Base-by-base conservation (phyloP, 192 early-diverging fungal species). In the Coemansia sp. region DNA sequence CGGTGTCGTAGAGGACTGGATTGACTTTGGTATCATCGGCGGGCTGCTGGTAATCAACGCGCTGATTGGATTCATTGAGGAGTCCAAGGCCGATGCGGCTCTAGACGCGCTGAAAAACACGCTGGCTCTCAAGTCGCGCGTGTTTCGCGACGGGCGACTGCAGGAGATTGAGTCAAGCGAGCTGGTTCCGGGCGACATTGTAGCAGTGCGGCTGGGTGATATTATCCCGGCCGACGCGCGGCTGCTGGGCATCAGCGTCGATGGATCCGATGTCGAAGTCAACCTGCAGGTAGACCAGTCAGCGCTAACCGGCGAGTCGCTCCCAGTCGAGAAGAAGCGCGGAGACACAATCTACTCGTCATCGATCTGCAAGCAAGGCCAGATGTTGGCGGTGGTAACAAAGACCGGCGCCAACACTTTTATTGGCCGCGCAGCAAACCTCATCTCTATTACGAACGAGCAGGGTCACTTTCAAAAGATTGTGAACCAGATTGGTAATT, bases 381-480 rank as follows among this genome's bases (percentile, higher is more conserved):
- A 94, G 79, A 92, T 92, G 86, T 81, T 98, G 61, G 90, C 87
- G 59, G 88, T 96, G 22, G 94, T 98, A 22, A 89, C 85, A 64
- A 96, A 96, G 82, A 98, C 95, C 18, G 96, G 93, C 41, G 82
- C 86, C 37, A 82, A 94, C 75, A 97, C 95, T n/a, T 97, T 92
- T 77, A 94, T 97, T 66, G 95, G 95, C 22, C 90, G 95, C 59
- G 93, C 95, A 5, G 94, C 95, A 26, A 92, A 91, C 78, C 75
- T 97, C 62, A 96, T 96, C 75, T 88, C 92, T 12, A 91, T 93
- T 60, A 95, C 94, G 54, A 86, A 87, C 56, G 95, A 97, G 71
- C 85, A 91, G 76, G 95, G 95, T 57, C 95, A 97, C 76, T 97
- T 97, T 84, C 95, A 97, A 71, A 97, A 95, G 81, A 85, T 96